Conservation (phyloP, 495 filamentous ascomycete genomes). For the Podospora australis region DNA sequence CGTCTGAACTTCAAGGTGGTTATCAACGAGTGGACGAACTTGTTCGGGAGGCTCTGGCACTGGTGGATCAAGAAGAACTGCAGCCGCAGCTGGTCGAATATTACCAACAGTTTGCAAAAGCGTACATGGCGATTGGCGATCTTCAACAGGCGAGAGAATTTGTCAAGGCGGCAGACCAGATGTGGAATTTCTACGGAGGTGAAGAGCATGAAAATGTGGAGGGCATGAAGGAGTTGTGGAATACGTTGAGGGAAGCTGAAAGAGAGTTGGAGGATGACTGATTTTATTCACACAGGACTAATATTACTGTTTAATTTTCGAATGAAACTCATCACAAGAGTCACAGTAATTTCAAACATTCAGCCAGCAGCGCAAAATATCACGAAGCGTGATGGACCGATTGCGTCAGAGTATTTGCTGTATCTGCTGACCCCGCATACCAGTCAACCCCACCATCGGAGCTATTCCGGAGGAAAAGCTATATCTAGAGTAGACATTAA, state of each 20-base stretch:
- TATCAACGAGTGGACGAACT: constrained; percentile 17
- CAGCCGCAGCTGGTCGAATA: constrained; percentile 30
- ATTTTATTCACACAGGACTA: no score
- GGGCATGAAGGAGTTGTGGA: constrained; percentile 25
- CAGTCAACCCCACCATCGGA: background rate
- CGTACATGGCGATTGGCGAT: constrained; percentile 24
- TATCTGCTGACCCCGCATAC: background rate
- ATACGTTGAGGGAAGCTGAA: constrained; percentile 13
- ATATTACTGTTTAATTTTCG: no score
- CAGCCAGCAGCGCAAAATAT: background rate
- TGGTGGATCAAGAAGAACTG: constrained; percentile 26
- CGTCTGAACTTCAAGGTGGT: background rate
- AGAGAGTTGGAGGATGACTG: constrained; percentile 4
- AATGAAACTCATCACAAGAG: no score
- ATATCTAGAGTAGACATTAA: background rate
- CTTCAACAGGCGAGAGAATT: constrained; percentile 20
- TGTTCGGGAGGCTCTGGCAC: constrained; percentile 16
- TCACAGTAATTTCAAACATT: background rate
- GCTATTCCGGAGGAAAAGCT: no score
- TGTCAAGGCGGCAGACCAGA: constrained; percentile 20
- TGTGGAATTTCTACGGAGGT: constrained; percentile 28
- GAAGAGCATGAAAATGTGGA: constrained; percentile 32
- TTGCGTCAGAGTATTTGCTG: constrained; percentile 6
- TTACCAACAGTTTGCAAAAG: constrained; percentile 23
- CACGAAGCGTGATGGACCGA: constrained; percentile 1